phyloP scores from a whole-genome alignment of 2,329 filamentous ascomycete species.

The Fusarium sp. region DNA sequence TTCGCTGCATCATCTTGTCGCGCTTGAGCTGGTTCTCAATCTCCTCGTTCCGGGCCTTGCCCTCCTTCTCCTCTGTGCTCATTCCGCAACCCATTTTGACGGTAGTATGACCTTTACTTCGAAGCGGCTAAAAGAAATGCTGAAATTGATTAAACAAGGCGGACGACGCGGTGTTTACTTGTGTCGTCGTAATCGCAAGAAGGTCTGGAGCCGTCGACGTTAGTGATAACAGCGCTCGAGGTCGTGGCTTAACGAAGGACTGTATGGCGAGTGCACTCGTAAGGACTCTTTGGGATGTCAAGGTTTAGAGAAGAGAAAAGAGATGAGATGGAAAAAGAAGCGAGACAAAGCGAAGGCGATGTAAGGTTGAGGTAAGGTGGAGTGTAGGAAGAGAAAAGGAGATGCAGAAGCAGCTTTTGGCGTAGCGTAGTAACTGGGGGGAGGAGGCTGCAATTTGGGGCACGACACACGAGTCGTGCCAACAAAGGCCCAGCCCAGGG shows the following conservation, averaged over 20 bases:
- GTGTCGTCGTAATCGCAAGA: constrained; percentile 39
- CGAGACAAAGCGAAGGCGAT: constrained; percentile 45
- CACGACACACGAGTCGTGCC: constrained; percentile 53
- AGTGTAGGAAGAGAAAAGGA: constrained; percentile 52
- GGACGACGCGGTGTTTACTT: constrained; percentile 41
- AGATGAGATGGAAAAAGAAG: constrained; percentile 44
- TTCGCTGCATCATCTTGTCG: constrained; percentile 98
- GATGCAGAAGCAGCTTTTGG: constrained; percentile 51
- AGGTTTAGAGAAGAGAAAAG: constrained; percentile 45
- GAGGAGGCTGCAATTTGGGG: constrained; percentile 52
- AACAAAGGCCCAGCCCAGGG: constrained; percentile 50
- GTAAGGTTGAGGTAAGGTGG: constrained; percentile 46
- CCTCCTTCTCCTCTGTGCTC: constrained; percentile 99
- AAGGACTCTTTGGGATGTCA: constrained; percentile 35
- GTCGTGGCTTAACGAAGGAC: constrained; percentile 44
- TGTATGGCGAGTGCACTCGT: constrained; percentile 31
- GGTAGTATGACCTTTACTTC: constrained; percentile 51
- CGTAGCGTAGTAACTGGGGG: constrained; percentile 49
- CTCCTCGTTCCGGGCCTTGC: constrained; percentile 99
- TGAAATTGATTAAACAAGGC: constrained; percentile 26
- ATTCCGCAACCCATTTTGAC: constrained; percentile 98
- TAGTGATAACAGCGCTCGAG: constrained; percentile 38
- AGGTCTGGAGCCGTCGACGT: constrained; percentile 37
- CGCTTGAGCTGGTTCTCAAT: constrained; percentile 99
- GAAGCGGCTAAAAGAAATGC: constrained; percentile 27